Evolutionary conservation across 805 yeast species (phyloP), one percentile per base, ranked within the genome.

Genomic region (Spathaspora passalidarum): DNA sequence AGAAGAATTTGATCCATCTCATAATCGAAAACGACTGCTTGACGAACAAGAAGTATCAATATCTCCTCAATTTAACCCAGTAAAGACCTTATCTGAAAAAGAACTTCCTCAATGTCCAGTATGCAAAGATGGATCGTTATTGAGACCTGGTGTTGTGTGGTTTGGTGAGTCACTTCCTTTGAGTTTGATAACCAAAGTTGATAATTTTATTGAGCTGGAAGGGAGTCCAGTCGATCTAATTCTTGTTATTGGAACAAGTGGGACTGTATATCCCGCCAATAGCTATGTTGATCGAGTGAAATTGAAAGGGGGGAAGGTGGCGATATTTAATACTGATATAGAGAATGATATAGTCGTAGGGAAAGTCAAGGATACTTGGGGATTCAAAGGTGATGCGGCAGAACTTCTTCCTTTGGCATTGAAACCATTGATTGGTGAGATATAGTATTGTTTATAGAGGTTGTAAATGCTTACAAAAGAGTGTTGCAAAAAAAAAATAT

Each of bases 111-210:
- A 63, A 34, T 90, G 97, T 60, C 96, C 96, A 0, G 66, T 66
- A 9, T 90, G 97, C 59, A 59, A 69, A n/a, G 74, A 72, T 4
- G 84, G 83, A 0, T 53, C 62, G 29, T 59, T 86, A 10, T 65
- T 90, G 47, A 71, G 97, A 18, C 97, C 97, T 0, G 96, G 94
- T 0, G 95, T 90, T 2, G 91, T 89, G 5, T 90, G 96, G 97
- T 88, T 86, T 65, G 97, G 97, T n/a, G 97, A 90, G 63, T 76
- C 89, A 13, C 66, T 90, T 38, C 88, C 96, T 0, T 62, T 87
- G 45, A 66, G 66, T 40, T 76, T 74, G 10, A 76, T 90, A 47
- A 83, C 81, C 49, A 66, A 66, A 37, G 88, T 88, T 4, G 96
- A 89, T 64, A 80, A 78, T 38, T 89, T 86, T 54, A 73, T 88